phyloP scores from a whole-genome alignment of 345 rosid species.

The Gossypium stocksii region DNA sequence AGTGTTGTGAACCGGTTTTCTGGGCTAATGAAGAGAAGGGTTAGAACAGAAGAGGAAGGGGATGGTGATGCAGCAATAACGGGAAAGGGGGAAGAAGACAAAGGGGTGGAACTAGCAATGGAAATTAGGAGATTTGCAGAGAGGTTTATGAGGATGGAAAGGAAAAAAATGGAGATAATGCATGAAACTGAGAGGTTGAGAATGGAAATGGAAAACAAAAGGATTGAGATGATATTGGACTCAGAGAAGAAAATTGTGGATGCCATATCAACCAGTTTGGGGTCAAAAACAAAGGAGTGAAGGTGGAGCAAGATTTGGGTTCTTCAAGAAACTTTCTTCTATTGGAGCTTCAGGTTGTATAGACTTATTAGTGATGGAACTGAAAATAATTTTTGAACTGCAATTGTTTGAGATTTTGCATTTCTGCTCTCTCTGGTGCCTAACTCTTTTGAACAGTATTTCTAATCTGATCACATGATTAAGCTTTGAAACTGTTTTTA shows the following conservation, averaged over 20 bases:
- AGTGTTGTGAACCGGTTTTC: slow-evolving; percentile 45
- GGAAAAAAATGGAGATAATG: slow-evolving; percentile 62
- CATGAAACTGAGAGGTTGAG: slow-evolving; percentile 52
- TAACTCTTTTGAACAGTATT: not conserved
- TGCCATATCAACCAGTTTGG: slow-evolving; percentile 25
- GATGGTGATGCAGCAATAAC: slow-evolving; percentile 14
- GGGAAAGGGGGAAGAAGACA: slow-evolving; percentile 23
- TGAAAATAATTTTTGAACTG: not conserved
- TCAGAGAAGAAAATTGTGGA: slow-evolving; percentile 56
- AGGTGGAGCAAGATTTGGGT: not conserved
- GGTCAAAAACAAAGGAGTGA: not conserved
- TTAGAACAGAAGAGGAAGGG: slow-evolving; percentile 22
- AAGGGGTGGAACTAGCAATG: slow-evolving; percentile 38
- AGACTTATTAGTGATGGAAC: not conserved
- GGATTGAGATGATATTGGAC: slow-evolving; percentile 47
- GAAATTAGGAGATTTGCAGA: slow-evolving; percentile 59
- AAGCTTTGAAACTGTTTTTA: not conserved
- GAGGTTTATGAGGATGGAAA: slow-evolving; percentile 53
- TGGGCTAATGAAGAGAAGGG: slow-evolving; percentile 27
- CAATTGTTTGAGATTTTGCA: not conserved
- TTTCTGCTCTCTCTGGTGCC: not conserved
- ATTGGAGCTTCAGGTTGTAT: slow-evolving; percentile 2
- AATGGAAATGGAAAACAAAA: slow-evolving; percentile 65
- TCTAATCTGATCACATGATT: not conserved
- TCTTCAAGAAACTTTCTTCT: not conserved